Base-by-base conservation (phyloP, 176 grass and related monocot genomes). In the Oryza australiensis region DNA sequence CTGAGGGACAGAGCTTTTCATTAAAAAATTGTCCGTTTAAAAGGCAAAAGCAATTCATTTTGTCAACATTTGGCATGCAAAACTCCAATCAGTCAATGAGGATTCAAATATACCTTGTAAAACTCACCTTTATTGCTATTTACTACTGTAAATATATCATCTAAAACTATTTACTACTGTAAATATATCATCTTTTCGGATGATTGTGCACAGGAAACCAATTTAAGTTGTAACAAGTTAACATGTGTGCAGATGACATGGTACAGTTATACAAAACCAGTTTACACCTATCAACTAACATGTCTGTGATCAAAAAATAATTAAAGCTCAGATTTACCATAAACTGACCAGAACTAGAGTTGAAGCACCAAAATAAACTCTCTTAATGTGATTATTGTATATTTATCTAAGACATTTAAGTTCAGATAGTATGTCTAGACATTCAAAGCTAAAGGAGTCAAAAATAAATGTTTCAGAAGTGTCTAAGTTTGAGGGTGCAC, bases 221-320 rank as follows among this genome's bases (percentile, higher is more conserved):
- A 77, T 78, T 24, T 72, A 62, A 33, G 49, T 20, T 70, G 28
- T 66, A 32, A n/a, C 23, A 11, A 60, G 9, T 0, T 62, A 65
- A 26, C 27, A 48, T 2, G 1, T 63, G 26, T 62, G 43, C 23
- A 37, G 70, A 26, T 18, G 42, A 66, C 53, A 68, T 67, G 42
- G 28, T 75, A 26, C 42, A 66, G n/a, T 76, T 40, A 82, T 71
- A 26, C 37, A 78, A 74, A 4, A 43, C 33, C 42, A 80, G 48
- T 55, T 79, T 66, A 74, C 34, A 28, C 40, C 53, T 43, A 64
- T 26, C 32, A 62, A 7, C 5, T 70, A 35, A 48, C 8, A 30
- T 70, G 5, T 14, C 5, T 29, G 32, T 80, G 49, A 23, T 26
- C 0, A 26, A 59, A 70, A 57, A 49, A 20, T 12, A 60, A 16